Base-by-base conservation (phyloP, 2,329 filamentous ascomycete species). In the Fusarium foetens region DNA sequence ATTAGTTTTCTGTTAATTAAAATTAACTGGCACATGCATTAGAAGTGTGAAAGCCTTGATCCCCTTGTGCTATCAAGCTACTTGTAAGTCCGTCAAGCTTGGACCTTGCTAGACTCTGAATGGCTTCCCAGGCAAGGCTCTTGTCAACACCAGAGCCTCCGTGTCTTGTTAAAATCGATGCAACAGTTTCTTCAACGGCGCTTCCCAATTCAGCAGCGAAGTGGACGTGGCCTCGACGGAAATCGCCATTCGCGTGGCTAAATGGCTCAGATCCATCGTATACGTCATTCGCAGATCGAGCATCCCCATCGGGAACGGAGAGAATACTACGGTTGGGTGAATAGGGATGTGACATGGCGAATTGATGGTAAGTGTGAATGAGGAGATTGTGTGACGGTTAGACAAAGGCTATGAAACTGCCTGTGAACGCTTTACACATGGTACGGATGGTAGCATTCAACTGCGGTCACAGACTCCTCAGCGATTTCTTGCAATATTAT, bases 51-150 rank as follows among this genome's bases (percentile, higher is more conserved):
- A 14, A 19, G n/a, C 2, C 6, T 5, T 33, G 52, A 5, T 1
- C 14, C 12, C 11, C 16, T 6, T 21, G 38, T 1, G 17, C 17
- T 25, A 25, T 21, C 13, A 13, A 21, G 21, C 5, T 23, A 5
- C 52, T 17, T 33, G n/a, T 33, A 6, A 16, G 11, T 1, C 17
- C 16, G 11, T 55, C 29, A 23, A 55, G 38, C n/a, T 55, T 45
- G 5, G 38, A 33, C 17, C 17, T 45, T 10, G 52, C 52, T 6
- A 55, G 38, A 33, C 29, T 25, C n/a, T 45, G 38, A 6, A 55
- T 33, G 17, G 38, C 38, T 25, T 45, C 38, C 52, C 52, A 55
- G 29, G 52, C 38, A 23, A 55, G 38, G 17, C n/a, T 33, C 38
- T 31, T 33, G 25, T 27, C 19, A 16, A 36, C 11, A 21, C 31